Conservation (phyloP, 2,329 filamentous ascomycete species). For the Cercospora beticola region DNA sequence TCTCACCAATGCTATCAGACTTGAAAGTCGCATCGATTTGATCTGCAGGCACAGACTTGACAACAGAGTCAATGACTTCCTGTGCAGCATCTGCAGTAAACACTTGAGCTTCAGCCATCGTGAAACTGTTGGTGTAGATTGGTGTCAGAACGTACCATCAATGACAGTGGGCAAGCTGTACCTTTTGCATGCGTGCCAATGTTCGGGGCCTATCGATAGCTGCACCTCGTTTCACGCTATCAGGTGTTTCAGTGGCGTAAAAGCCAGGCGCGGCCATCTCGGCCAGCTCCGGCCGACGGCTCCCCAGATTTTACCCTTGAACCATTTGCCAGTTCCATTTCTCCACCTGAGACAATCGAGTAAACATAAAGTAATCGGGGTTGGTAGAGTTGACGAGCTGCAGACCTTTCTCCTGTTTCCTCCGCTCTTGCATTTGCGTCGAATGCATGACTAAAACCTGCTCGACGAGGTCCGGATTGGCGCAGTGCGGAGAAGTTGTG, state of each 20-base stretch:
- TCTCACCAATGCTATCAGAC: constrained; percentile 52
- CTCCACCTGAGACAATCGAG: constrained; percentile 11
- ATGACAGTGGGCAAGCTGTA: neutral
- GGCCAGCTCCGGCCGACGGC: constrained; percentile 9
- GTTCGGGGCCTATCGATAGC: constrained; percentile 12
- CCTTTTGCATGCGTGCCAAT: constrained; percentile 4
- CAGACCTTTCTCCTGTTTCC: neutral
- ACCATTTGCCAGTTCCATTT: constrained; percentile 3
- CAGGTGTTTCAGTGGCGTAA: constrained; percentile 12
- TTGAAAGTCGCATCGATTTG: constrained; percentile 57
- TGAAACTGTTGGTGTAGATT: neutral
- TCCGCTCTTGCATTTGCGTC: neutral
- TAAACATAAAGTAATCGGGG: neutral
- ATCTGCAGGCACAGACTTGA: constrained; percentile 45
- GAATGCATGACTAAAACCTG: neutral
- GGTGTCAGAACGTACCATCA: neutral
- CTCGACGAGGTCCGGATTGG: neutral
- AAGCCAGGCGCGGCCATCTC: neutral
- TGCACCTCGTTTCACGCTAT: constrained; percentile 8
- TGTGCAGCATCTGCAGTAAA: constrained; percentile 36
- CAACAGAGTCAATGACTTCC: constrained; percentile 27
- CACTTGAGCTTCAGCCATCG: constrained; percentile 34
- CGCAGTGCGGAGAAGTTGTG: neutral
- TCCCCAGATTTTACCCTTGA: neutral
- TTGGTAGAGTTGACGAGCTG: neutral